phyloP scores from a whole-genome alignment of 116 monocot genomes.

The Iris pallida region DNA sequence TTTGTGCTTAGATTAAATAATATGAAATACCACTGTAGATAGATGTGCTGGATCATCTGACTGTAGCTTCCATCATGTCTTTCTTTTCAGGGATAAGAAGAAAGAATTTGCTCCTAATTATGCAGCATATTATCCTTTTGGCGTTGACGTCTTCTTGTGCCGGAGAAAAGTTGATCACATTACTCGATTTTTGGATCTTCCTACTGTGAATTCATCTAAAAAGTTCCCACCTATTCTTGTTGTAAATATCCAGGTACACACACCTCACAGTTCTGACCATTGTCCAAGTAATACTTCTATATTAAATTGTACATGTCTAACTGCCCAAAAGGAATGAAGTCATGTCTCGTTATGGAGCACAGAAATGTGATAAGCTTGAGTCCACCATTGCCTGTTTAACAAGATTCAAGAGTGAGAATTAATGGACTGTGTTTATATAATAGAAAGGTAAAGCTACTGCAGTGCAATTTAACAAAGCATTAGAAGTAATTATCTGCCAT shows the following conservation, averaged over 20 bases:
- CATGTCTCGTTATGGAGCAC: too few species aligned
- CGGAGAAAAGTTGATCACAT: constrained; percentile 79
- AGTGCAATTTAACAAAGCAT: too few species aligned
- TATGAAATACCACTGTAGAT: constrained; percentile 2
- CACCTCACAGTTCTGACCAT: neutral
- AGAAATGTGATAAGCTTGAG: too few species aligned
- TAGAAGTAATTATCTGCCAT: too few species aligned
- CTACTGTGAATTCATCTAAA: constrained; percentile 33
- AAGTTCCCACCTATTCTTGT: constrained; percentile 76
- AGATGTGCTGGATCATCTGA: constrained; percentile 4
- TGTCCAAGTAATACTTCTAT: neutral
- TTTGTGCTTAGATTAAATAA: neutral
- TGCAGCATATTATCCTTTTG: constrained; percentile 92
- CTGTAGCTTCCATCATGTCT: neutral
- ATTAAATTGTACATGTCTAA: neutral
- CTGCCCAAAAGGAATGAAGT: too few species aligned
- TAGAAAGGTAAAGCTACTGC: too few species aligned
- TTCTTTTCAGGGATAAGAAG: constrained; percentile 74
- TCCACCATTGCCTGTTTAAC: too few species aligned
- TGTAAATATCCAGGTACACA: constrained; percentile 85
- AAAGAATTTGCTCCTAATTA: constrained; percentile 76
- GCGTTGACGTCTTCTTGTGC: constrained; percentile 81
- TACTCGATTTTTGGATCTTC: constrained; percentile 71
- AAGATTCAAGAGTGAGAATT: too few species aligned
- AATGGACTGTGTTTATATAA: too few species aligned